phyloP scores from a whole-genome alignment of 495 filamentous ascomycete species.

The Neurospora sp. region DNA sequence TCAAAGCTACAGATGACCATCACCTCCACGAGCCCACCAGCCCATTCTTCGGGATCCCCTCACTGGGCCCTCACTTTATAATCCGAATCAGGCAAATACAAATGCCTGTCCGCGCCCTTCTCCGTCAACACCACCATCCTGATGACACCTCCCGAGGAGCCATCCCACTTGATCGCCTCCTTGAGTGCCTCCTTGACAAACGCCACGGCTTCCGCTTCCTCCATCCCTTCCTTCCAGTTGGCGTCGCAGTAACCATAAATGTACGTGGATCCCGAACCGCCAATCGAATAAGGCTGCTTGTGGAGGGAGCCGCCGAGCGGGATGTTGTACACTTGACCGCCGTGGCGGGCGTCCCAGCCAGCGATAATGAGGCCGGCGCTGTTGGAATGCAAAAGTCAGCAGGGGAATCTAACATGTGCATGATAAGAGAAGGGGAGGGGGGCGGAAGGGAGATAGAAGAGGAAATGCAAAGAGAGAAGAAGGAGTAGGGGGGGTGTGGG shows the following conservation, averaged over 20 bases:
- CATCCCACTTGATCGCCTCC: constrained; percentile 99
- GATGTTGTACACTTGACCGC: constrained; percentile 94
- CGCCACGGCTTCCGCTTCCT: constrained; percentile 79
- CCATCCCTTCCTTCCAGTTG: constrained; percentile 93
- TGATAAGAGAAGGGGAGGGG: not conserved
- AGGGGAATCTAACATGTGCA: not conserved
- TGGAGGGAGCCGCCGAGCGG: constrained; percentile 93
- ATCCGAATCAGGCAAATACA: constrained; percentile 81
- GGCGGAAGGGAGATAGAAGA: not conserved
- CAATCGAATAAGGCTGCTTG: constrained; percentile 93
- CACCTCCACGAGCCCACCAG: not conserved
- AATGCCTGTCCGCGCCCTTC: constrained; percentile 75
- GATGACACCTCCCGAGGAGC: constrained; percentile 96
- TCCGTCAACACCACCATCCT: constrained; percentile 89
- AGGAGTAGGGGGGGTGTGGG: not conserved
- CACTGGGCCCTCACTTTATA: constrained; percentile 48
- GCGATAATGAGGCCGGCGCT: constrained; percentile 97
- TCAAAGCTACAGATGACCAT: not conserved
- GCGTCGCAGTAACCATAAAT: constrained; percentile 98
- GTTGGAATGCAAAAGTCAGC: not conserved
- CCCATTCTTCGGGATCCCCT: constrained; percentile 2
- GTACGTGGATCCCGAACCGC: constrained; percentile 95
- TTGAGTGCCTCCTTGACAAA: constrained; percentile 85
- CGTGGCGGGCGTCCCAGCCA: constrained; percentile 85
- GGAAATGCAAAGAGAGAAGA: not conserved